Conservation (phyloP, 2,329 filamentous ascomycete genomes). For the Xylaria digitata region DNA sequence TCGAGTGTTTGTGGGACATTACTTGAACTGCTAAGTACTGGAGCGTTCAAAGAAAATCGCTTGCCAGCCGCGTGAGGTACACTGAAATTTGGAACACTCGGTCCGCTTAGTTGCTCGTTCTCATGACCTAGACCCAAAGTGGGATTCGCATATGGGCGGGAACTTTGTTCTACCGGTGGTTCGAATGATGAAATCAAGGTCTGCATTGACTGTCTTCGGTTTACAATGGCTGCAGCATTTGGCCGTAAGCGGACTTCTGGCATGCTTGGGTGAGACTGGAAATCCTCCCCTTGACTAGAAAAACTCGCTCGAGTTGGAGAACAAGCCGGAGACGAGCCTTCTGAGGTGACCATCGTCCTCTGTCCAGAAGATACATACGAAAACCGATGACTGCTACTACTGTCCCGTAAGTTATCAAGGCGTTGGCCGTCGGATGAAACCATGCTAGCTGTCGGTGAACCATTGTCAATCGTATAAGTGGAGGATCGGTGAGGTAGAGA, state of each 20-base stretch:
- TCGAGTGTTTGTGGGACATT: constrained; percentile 41
- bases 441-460: constrained; percentile 68
- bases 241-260: constrained; percentile 59
- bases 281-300: constrained; percentile 53
- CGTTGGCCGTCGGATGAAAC: constrained; percentile 69
- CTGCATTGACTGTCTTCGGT: constrained; percentile 65
- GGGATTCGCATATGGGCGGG: constrained; percentile 46
- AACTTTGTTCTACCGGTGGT: constrained; percentile 47
- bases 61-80: constrained; percentile 60
- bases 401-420: constrained; percentile 67
- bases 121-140: constrained; percentile 41
- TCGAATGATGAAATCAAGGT: constrained; percentile 59
- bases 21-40: constrained; percentile 28
- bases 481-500: constrained; percentile 48
- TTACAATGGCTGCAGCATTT: constrained; percentile 63
- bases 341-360: constrained; percentile 69
- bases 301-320: constrained; percentile 68
- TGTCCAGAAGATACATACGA: constrained; percentile 72
- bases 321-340: constrained; percentile 66
- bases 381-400: constrained; percentile 62
- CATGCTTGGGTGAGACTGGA: constrained; percentile 37
- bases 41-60: constrained; percentile 57
- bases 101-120: constrained; percentile 41
- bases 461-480: constrained; percentile 62
- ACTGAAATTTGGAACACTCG: constrained; percentile 64